Evolutionary conservation across 1,284 basidiomycete species (phyloP).

Genomic region (Anthracocystis panici-leucophaei): DNA sequence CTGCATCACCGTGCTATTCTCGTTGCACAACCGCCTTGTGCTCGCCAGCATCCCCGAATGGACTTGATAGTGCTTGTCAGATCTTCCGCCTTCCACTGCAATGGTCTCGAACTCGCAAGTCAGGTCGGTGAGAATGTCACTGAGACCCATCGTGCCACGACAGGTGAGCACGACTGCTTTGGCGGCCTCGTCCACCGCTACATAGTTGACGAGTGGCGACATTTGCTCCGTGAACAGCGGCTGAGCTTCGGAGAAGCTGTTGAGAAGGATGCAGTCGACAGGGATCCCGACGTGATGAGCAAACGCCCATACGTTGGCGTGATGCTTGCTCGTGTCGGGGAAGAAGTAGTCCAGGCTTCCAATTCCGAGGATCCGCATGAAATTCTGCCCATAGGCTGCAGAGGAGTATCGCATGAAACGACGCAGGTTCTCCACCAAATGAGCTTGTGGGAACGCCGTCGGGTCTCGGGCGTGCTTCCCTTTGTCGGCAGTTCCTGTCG

Average conservation of each 20-base stretch:
- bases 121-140: conserved; percentile 73
- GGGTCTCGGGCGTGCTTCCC: conserved; percentile 27
- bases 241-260: conserved; percentile 71
- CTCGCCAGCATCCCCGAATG: conserved; percentile 73
- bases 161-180: conserved; percentile 72
- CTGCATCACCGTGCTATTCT: conserved; percentile 71
- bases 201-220: conserved; percentile 72
- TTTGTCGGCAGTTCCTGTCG: conserved; percentile 24
- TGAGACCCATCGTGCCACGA: conserved; percentile 72
- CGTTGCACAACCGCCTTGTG: conserved; percentile 70
- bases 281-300: conserved; percentile 72
- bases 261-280: conserved; percentile 72
- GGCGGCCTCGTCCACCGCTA: conserved; percentile 72
- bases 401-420: conserved; percentile 72
- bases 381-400: conserved; percentile 68
- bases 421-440: conserved; percentile 72
- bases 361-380: conserved; percentile 72
- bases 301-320: conserved; percentile 71
- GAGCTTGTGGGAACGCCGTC: conserved; percentile 70
- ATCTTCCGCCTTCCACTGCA: conserved; percentile 70
- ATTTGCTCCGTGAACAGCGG: conserved; percentile 62
- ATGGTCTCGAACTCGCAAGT: conserved; percentile 72
- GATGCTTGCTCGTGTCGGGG: conserved; percentile 71
- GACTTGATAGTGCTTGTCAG: conserved; percentile 70
- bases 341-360: conserved; percentile 72